These are phyloP conservation scores for Pseudogymnoascus verrucosus DNA, from an alignment of 2,329 filamentous ascomycete genomes.

Conservation along the genomic window DNA sequence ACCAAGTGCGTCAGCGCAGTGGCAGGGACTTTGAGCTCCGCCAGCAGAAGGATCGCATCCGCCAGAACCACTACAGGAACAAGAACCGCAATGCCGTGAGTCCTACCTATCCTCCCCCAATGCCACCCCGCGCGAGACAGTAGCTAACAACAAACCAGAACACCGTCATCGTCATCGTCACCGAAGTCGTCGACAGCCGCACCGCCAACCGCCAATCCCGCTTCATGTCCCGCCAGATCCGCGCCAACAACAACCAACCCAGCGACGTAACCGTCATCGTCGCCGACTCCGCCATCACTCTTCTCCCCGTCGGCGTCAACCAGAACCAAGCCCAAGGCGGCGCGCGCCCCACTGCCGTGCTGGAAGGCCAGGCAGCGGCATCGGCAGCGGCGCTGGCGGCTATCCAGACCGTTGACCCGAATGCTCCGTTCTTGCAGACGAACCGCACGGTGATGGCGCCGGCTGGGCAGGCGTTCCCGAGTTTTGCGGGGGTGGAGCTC, in stretches of 20 bases:
- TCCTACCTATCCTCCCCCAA: background rate
- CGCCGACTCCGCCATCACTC: conserved; percentile 13
- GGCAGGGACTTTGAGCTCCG: conserved; percentile 15
- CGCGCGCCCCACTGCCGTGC: conserved; percentile 12
- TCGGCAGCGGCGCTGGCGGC: conserved; percentile 11
- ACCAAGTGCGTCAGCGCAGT: background rate
- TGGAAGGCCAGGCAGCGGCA: conserved; percentile 4
- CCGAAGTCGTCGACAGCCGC: conserved; percentile 21
- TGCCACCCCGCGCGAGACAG: background rate
- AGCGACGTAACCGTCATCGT: conserved; percentile 17
- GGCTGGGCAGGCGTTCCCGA: conserved; percentile 1
- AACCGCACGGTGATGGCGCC: conserved; percentile 10
- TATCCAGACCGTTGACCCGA: conserved; percentile 11
- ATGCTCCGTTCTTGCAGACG: conserved; percentile 9
- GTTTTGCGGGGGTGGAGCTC: conserved; percentile 11
- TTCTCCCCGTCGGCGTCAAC: conserved; percentile 12
- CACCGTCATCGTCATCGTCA: conserved; percentile 24
- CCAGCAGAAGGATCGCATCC: conserved; percentile 21
- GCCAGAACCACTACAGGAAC: conserved; percentile 24
- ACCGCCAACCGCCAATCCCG: conserved; percentile 17
- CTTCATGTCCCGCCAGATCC: conserved; percentile 22
- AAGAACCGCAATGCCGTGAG: conserved; percentile 22
- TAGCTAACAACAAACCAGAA: conserved; percentile 19
- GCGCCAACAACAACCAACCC: conserved; percentile 16
- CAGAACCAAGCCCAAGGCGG: background rate